Percentiles rank a stretch among this genome's conserved stretches.
phyloP scores from a whole-genome alignment of 1,139 yeast genomes.

The Debaryomycetaceae sp. region DNA sequence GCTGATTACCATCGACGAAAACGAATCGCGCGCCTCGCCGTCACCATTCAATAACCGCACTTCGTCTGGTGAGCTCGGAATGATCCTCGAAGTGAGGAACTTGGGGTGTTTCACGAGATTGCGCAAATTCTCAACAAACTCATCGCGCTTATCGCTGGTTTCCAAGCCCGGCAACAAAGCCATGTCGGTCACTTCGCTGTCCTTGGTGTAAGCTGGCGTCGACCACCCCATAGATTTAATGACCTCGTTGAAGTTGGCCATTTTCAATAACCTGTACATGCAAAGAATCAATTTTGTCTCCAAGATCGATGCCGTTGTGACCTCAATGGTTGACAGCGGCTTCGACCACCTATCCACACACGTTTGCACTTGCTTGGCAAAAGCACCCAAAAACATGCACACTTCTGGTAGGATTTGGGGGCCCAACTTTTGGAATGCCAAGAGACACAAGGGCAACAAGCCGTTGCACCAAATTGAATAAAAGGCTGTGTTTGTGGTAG shows the following conservation, averaged over 20 bases:
- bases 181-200: slow-evolving; percentile 18
- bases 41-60: slow-evolving; percentile 46
- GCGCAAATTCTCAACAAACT: slow-evolving; percentile 54
- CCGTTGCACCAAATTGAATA: slow-evolving; percentile 84
- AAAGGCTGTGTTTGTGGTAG: slow-evolving; percentile 47
- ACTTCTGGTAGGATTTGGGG: slow-evolving; percentile 61
- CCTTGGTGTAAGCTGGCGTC: slow-evolving; percentile 6
- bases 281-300: slow-evolving; percentile 79
- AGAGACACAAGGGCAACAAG: slow-evolving; percentile 61
- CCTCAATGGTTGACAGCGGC: slow-evolving; percentile 47
- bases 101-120: slow-evolving; percentile 84
- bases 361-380: slow-evolving; percentile 59
- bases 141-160: slow-evolving; percentile 49
- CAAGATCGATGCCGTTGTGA: slow-evolving; percentile 62
- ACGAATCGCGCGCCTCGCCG: slow-evolving; percentile 33
- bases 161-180: slow-evolving; percentile 60
- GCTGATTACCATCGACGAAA: slow-evolving; percentile 47
- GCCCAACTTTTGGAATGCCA: slow-evolving; percentile 61
- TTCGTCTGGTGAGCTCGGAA: slow-evolving; percentile 63
- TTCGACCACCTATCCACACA: slow-evolving; percentile 70
- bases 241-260: slow-evolving; percentile 44
- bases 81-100: slow-evolving; percentile 65
- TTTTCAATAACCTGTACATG: slow-evolving; percentile 54
- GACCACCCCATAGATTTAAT: slow-evolving; percentile 13
- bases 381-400: slow-evolving; percentile 58